These are phyloP conservation scores for Boletus semigastroideus DNA, from an alignment of 1,284 basidiomycete species.

Conservation along the genomic window DNA sequence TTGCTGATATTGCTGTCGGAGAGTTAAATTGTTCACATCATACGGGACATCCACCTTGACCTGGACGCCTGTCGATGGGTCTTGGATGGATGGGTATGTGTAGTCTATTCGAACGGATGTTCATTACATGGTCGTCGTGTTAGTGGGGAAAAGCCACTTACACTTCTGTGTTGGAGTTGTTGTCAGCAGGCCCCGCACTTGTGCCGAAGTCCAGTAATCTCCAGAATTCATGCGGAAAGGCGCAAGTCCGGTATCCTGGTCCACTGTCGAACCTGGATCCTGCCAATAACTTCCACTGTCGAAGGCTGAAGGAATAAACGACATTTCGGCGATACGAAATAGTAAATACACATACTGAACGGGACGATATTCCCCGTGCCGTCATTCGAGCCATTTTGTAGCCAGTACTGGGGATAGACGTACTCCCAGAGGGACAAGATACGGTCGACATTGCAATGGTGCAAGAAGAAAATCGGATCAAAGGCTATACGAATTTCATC, in stretches of 20 bases:
- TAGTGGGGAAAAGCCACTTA: background rate
- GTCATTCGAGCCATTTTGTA: conserved; percentile 12
- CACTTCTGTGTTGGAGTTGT: conserved; percentile 2
- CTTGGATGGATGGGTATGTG: conserved; percentile 18
- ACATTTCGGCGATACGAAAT: no score
- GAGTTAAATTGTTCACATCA: conserved; percentile 1
- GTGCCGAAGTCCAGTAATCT: conserved; percentile 14
- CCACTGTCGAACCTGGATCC: background rate
- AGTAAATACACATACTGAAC: conserved; percentile 8
- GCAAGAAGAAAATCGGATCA: conserved; percentile 20
- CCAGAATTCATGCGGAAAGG: conserved; percentile 8
- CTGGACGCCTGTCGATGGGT: background rate
- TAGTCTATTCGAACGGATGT: conserved; percentile 11
- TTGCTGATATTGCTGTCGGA: conserved; percentile 13
- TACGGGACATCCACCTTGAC: conserved; percentile 16
- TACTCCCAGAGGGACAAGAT: conserved; percentile 23
- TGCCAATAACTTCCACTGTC: conserved; percentile 1
- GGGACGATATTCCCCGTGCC: conserved; percentile 1
- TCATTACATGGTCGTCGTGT: background rate
- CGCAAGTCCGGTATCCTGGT: conserved; percentile 1
- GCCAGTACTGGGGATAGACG: conserved; percentile 19
- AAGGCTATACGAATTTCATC: conserved; percentile 1
- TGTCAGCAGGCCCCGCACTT: conserved; percentile 4
- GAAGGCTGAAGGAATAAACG: background rate
- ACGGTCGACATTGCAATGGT: conserved; percentile 21